Conservation (phyloP, 352 stramenopile genomes). For the Phytophthora agathidicida region DNA sequence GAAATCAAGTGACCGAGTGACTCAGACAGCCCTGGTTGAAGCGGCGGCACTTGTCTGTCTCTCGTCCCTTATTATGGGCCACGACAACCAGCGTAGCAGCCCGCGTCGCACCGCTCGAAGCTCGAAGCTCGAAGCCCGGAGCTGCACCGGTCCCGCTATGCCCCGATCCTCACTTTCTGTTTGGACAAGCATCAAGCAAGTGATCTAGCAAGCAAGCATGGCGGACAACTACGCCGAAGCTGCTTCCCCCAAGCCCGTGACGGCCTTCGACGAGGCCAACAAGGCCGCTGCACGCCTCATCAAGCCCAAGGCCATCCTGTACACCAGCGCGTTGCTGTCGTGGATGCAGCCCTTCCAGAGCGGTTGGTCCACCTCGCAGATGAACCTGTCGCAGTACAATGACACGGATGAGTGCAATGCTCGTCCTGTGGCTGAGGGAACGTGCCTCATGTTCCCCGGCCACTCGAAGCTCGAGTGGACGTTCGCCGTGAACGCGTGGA, state of each 20-base stretch:
- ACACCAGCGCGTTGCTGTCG: slow-evolving; percentile 9
- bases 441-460: slow-evolving; percentile 18
- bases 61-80: too few species aligned
- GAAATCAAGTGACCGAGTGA: slow-evolving; percentile 17
- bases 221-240: slow-evolving; percentile 12
- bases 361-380: slow-evolving; percentile 17
- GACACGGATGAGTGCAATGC: slow-evolving; percentile 19
- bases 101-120: background rate
- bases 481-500: slow-evolving; percentile 32
- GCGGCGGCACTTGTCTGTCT: background rate
- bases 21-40: background rate
- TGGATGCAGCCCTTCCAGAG: slow-evolving; percentile 17
- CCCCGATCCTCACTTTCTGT: slow-evolving; percentile 20
- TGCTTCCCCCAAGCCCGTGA: slow-evolving; percentile 4
- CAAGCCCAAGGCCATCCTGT: slow-evolving; percentile 15
- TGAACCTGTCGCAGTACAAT: slow-evolving; percentile 18
- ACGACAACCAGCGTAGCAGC: slow-evolving; percentile 1
- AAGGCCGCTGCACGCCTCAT: slow-evolving; percentile 16
- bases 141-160: background rate
- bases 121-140: too few species aligned
- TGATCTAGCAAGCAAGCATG: slow-evolving; percentile 1
- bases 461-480: slow-evolving; percentile 20
- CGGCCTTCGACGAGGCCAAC: slow-evolving; percentile 22
- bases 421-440: slow-evolving; percentile 15
- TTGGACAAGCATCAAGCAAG: slow-evolving; percentile 25